Evolutionary conservation across 345 rosid species (phyloP).

Genomic region (Rhodomyrtus tomentosa): DNA sequence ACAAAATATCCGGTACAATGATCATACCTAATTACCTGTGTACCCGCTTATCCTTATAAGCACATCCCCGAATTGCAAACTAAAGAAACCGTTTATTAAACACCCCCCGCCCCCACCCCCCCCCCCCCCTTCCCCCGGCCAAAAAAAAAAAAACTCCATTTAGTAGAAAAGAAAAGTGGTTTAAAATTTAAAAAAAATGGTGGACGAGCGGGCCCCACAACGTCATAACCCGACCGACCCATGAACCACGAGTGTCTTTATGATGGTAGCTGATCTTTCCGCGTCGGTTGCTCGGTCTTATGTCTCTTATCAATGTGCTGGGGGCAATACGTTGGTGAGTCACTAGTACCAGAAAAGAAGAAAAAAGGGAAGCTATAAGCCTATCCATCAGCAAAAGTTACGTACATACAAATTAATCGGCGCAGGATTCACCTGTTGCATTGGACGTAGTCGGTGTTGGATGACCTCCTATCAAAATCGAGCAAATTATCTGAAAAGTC

Average conservation of each 20-base stretch:
- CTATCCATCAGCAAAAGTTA: neutral
- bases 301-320: neutral
- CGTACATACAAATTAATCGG: neutral
- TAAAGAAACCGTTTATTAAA: no score
- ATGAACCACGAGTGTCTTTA: neutral
- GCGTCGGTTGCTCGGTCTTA: neutral
- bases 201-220: accelerated
- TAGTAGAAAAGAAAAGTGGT: no score
- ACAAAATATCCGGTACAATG: neutral
- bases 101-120: no score
- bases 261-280: neutral
- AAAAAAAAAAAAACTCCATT: neutral
- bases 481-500: no score
- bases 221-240: neutral
- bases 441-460: neutral
- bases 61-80: neutral
- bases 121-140: no score
- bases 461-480: no score
- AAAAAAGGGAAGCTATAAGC: no score
- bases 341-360: neutral
- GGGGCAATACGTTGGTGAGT: neutral
- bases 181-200: neutral
- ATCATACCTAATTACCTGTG: neutral
- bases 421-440: neutral
- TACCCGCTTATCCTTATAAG: no score